Base-by-base conservation (phyloP, 371 early-diverging fungal species). In the Capillidium rhysosporum region DNA sequence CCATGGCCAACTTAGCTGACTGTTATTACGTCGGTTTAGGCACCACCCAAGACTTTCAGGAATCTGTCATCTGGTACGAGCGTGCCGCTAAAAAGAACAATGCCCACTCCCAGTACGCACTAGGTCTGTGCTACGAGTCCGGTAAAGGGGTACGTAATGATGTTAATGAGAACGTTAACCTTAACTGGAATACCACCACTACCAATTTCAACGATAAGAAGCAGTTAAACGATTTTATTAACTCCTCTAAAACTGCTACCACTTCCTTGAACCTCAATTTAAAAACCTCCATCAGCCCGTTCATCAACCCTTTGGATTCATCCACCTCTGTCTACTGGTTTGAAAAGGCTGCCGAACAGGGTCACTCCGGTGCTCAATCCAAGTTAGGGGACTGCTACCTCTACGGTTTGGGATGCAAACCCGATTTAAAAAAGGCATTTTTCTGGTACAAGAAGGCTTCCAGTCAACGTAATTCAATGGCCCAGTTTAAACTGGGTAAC, bases 361-460 rank as follows among this genome's bases (percentile, higher is more conserved):
- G 82, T 12, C 80, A 84, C 55, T 67, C 85, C 1, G 65, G 80
- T 26, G 80, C 86, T 26, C 80, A 83, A 59, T 77, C 82, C 62
- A 81, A 81, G 56, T 68, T 85, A 18, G 95, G 90, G 3, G 89
- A 82, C 58, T 92, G 92, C 61, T 89, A 80, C 60, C 87, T 86
- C 49, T 85, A 92, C 59, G 92, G 89, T 16, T 71, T 84, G 40
- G 89, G 89, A 10, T 79, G 85, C 5, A 59, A 68, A 34, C 63
- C 69, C 59, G 73, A 86, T 61, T 54, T 76, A 0, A 48, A 66
- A 18, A 65, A 71, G 58, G 92, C 92, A 0, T 77, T 88, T 14
- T 64, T 71, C 44, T 92, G 86, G 86, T 94, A 89, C 61, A 63
- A 66, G 49, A 66, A 71, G 48, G 73, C 79, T 5, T 79, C 84